A percentile compares a stretch with the other conserved stretches of the same genome.
These are phyloP conservation scores for Ceratobasidium sp. DNA, from an alignment of 1,284 basidiomycete species.

Conservation along the genomic window DNA sequence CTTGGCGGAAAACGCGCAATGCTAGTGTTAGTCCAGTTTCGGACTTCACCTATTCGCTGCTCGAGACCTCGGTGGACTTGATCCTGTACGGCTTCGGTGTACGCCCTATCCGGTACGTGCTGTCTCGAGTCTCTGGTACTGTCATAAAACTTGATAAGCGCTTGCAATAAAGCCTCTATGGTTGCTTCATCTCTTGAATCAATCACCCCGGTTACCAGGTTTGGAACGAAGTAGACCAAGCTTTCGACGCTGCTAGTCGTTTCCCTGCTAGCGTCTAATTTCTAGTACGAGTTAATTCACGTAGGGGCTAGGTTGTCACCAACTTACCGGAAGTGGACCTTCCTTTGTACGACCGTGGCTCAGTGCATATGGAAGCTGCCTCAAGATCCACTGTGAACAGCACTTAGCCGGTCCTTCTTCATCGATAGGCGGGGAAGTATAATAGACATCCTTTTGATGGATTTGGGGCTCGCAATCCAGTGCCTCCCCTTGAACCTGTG, in stretches of 20 bases:
- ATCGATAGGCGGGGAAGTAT: too few relatives aligned
- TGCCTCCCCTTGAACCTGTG: too few relatives aligned
- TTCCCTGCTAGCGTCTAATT: slow-evolving; percentile 28
- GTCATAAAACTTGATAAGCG: background rate
- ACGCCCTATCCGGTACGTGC: background rate
- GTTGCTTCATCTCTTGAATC: background rate
- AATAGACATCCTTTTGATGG: too few relatives aligned
- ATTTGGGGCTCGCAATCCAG: too few relatives aligned
- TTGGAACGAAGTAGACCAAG: too few relatives aligned
- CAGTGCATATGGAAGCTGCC: background rate
- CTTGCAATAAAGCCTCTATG: background rate
- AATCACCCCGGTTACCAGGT: too few relatives aligned
- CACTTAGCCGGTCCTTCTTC: too few relatives aligned
- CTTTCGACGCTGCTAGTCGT: background rate
- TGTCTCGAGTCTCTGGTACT: slow-evolving; percentile 48
- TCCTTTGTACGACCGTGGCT: background rate
- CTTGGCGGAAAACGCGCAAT: slow-evolving; percentile 62
- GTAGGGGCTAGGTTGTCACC: slow-evolving; percentile 3
- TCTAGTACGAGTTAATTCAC: slow-evolving; percentile 16
- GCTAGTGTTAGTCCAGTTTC: slow-evolving; percentile 66
- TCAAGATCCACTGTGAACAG: too few relatives aligned
- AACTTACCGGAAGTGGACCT: slow-evolving; percentile 16
- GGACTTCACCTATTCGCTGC: slow-evolving; percentile 63
- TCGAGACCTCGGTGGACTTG: slow-evolving; percentile 61
- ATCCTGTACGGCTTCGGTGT: slow-evolving; percentile 52